Evolutionary conservation across 1,284 basidiomycete species (phyloP), one percentile per base, ranked within the genome.

Genomic region (Leccinum pachyderme): DNA sequence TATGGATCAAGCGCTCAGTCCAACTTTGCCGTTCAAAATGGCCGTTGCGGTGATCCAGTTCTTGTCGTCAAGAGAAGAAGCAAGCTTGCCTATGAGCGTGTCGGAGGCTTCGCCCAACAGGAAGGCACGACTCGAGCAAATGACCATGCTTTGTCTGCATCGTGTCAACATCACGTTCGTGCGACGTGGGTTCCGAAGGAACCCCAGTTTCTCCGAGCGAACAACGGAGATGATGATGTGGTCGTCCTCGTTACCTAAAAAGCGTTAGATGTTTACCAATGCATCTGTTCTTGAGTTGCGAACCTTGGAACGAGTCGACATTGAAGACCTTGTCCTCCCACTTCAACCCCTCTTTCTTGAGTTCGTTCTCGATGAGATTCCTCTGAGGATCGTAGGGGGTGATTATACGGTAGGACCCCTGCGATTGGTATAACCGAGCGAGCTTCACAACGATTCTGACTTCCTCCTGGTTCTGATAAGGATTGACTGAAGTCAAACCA

Each of bases 101-200:
- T 65, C n/a, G 3, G 70, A 63, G 29, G 74, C 81, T 47, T 56
- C 57, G 11, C 65, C 54, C 15, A 39, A 62, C 0, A 85, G 62
- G 61, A 87, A 86, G 5, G 65, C 59, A 45, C 75, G 72, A 53
- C 69, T 81, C 6, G 81, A 75, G 51, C 77, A 76, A 59, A 87
- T 76, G 54, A 75, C 71, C 81, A 87, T 82, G 41, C 76, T 74
- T 41, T 67, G 63, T 67, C 80, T 82, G 69, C 82, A 86, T 15
- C 85, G 76, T 0, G 81, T 81, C 46, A 89, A 71, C 84, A 89
- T 87, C 39, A 89, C 87, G 67, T 89, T 89, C 13, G 79, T 79
- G 2, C 86, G 78, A 6, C 79, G 70, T 12, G 65, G 22, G 49
- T 77, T 78, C 4, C 53, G 60, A 13, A 86, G 65, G 60, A 86